Evolutionary conservation across 208 protist genomes (phyloP).

Genomic region (Trypanosoma lewisi): DNA sequence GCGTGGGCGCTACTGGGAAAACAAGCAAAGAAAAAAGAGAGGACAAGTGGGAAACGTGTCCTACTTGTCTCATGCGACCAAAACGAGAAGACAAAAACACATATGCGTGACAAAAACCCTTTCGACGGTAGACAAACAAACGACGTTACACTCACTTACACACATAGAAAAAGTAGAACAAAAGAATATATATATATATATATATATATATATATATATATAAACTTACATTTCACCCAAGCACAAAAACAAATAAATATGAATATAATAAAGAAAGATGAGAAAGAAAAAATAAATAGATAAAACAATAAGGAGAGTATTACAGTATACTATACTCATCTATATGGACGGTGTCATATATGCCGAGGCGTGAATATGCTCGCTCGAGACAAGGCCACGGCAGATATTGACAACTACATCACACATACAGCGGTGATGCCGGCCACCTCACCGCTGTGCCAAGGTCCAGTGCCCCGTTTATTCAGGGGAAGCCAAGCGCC

Average conservation of each 20-base stretch:
- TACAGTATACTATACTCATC: neutral
- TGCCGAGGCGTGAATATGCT: neutral
- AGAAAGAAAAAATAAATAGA: conserved; percentile 2
- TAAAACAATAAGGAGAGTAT: conserved; percentile 2
- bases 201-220: neutral
- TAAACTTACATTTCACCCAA: neutral
- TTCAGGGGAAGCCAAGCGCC: no score
- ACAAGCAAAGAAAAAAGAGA: no score
- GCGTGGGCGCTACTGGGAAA: no score
- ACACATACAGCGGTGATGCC: no score
- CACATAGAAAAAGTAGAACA: no score
- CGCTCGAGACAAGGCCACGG: neutral
- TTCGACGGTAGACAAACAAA: no score
- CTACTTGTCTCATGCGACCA: no score
- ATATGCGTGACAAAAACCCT: conserved; percentile 9
- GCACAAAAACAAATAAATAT: conserved; percentile 12
- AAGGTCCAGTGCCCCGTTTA: no score
- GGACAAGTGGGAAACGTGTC: no score
- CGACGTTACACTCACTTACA: no score
- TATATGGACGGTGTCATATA: neutral
- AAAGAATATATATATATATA: neutral
- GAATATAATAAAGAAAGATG: conserved; percentile 12
- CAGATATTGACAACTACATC: no score
- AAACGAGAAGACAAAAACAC: conserved; percentile 11
- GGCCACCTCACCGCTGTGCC: no score